Conservation (phyloP, 176 grass and related monocot species). For the Triticum dicoccoides region DNA sequence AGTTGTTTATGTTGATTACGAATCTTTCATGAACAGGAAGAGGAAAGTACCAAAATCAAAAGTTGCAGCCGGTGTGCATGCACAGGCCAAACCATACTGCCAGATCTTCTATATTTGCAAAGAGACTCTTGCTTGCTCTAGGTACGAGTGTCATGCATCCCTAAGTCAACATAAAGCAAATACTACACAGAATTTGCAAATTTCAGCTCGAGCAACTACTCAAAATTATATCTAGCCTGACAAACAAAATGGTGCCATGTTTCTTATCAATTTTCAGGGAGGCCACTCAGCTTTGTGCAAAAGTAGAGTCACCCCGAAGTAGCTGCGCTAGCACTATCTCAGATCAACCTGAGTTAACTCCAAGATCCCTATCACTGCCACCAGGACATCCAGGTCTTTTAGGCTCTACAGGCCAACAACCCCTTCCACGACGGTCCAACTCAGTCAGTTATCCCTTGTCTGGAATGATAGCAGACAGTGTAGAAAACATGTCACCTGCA, state of each 20-base stretch:
- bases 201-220: background rate
- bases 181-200: background rate
- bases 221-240: background rate
- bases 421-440: slow-evolving; percentile 24
- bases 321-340: slow-evolving; percentile 31
- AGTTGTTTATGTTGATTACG: background rate
- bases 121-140: slow-evolving; percentile 60
- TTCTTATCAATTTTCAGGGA: slow-evolving; percentile 43
- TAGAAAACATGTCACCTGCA: slow-evolving; percentile 3
- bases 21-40: slow-evolving; percentile 41
- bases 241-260: background rate
- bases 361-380: slow-evolving; percentile 43
- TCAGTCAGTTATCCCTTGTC: slow-evolving; percentile 28
- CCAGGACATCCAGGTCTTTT: slow-evolving; percentile 27
- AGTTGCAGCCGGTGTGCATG: slow-evolving; percentile 49
- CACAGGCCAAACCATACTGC: slow-evolving; percentile 58
- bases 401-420: background rate
- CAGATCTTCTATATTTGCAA: slow-evolving; percentile 66
- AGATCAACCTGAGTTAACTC: slow-evolving; percentile 15
- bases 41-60: slow-evolving; percentile 58
- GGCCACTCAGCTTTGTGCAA: slow-evolving; percentile 12
- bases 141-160: slow-evolving; percentile 32
- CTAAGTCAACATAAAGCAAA: background rate
- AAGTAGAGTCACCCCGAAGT: slow-evolving; percentile 39
- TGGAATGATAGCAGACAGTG: background rate